Conservation (phyloP, 495 filamentous ascomycete species). For the Lindgomyces ingoldianus region DNA sequence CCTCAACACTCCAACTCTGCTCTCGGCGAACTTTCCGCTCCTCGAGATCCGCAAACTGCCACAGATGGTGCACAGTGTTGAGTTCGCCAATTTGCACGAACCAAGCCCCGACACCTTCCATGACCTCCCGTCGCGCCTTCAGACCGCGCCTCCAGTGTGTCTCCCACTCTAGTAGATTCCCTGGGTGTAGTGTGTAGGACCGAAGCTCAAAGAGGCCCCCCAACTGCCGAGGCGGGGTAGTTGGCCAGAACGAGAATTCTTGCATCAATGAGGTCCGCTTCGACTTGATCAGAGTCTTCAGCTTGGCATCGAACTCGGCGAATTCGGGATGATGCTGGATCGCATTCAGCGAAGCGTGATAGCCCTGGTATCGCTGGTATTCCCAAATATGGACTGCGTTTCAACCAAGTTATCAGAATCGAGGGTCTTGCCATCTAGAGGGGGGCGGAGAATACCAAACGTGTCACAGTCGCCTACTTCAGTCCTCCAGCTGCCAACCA, state of each 20-base stretch:
- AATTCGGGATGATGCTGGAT: conserved; percentile 80
- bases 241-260: conserved; percentile 99
- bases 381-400: conserved; percentile 94
- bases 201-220: conserved; percentile 95
- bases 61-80: conserved; percentile 96
- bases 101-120: conserved; percentile 99
- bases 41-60: conserved; percentile 97
- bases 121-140: conserved; percentile 86
- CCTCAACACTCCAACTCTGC: conserved; percentile 91
- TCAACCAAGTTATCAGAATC: neutral
- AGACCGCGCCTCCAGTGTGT: conserved; percentile 95
- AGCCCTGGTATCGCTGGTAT: conserved; percentile 95
- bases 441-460: conserved; percentile 66
- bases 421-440: neutral
- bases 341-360: conserved; percentile 84
- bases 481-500: conserved; percentile 97
- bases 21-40: conserved; percentile 89
- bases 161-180: conserved; percentile 97
- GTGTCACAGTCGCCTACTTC: conserved; percentile 98
- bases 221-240: conserved; percentile 81
- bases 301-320: conserved; percentile 74
- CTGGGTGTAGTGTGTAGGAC: conserved; percentile 94
- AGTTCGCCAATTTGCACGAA: conserved; percentile 97
- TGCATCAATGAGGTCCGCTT: conserved; percentile 95
- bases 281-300: conserved; percentile 74